Base-by-base conservation (phyloP, 305 asterid species). In the Withania somnifera region DNA sequence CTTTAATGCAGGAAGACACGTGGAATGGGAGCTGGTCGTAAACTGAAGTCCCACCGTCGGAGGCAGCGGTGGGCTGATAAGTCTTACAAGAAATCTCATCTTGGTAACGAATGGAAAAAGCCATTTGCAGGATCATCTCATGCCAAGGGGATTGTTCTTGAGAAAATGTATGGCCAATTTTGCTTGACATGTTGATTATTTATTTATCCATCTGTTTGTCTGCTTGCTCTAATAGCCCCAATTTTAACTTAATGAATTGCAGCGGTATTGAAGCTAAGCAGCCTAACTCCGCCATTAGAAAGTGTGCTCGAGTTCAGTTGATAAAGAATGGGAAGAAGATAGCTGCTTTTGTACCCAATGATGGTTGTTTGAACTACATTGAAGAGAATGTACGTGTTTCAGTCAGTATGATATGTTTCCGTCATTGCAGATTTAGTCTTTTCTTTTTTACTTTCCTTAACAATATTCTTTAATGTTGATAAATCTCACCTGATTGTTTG, bases 81-180 rank as follows among this genome's bases (percentile, higher is more conserved):
- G 86, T 84, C 94, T n/a, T 91, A 91, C 87, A 91, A 91, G 88
- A 91, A 91, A 64, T 91, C 94, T 13, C 94, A 91, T 75, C 94
- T 91, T 83, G 94, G 94, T 5, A 91, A 91, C 40, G 94, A 87
- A 80, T 91, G 94, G 94, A 91, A 91, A 86, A 91, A 91, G 54
- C 94, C 94, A 3, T 91, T 91, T 71, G 91, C 94, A 34, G 94
- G 94, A 10, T 91, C 94, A 7, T 91, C 94, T 61, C 94, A 91
- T 13, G 94, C 94, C 69, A 91, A 91, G 85, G 94, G 94, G 45
- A 90, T 91, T 82, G 94, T 90, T 77, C 94, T 91, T 2, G 94
- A 91, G 93, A 91, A 91, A 77, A 87, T 91, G 94, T 91, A 66
- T 85, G 90, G 3, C 28, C 77, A 30, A 15, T 14, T 47, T 73